Conservation (phyloP, 495 filamentous ascomycete genomes). For the Neurospora sp. region DNA sequence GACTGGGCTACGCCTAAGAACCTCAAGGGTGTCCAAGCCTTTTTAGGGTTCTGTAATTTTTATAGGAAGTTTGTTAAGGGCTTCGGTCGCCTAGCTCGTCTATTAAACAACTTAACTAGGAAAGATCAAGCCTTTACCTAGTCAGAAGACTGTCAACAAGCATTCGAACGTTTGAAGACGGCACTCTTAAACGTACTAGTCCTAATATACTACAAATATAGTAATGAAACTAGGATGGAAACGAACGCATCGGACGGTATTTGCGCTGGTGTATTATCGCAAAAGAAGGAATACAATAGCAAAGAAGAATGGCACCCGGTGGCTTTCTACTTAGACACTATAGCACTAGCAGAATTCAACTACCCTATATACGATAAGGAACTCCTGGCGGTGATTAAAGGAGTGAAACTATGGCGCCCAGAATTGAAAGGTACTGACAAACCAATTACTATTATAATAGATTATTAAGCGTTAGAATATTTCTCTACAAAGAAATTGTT, state of each 20-base stretch:
- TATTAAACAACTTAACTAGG: not conserved
- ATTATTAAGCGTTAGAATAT: not conserved
- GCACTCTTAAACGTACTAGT: not conserved
- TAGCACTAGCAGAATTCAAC: too few relatives aligned
- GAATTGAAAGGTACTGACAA: too few relatives aligned
- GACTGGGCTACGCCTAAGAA: not conserved
- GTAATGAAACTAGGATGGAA: not conserved
- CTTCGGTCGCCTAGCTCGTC: not conserved
- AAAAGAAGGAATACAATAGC: too few relatives aligned
- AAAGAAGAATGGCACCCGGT: too few relatives aligned
- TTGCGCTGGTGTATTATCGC: too few relatives aligned
- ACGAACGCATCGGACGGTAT: not conserved
- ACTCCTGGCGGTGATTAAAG: too few relatives aligned
- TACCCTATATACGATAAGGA: too few relatives aligned
- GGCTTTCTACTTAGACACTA: too few relatives aligned
- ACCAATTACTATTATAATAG: not conserved
- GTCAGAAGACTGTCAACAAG: too few relatives aligned
- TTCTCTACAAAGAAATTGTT: not conserved
- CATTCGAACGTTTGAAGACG: too few relatives aligned
- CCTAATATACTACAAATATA: not conserved
- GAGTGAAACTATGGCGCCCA: too few relatives aligned
- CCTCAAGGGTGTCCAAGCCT: not conserved
- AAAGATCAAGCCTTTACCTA: not conserved
- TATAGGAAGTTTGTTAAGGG: conserved; percentile 2
- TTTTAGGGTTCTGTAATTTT: conserved; percentile 6